These are phyloP conservation scores for Malus hybrid DNA, from an alignment of 331 rosid species.

Conservation along the genomic window DNA sequence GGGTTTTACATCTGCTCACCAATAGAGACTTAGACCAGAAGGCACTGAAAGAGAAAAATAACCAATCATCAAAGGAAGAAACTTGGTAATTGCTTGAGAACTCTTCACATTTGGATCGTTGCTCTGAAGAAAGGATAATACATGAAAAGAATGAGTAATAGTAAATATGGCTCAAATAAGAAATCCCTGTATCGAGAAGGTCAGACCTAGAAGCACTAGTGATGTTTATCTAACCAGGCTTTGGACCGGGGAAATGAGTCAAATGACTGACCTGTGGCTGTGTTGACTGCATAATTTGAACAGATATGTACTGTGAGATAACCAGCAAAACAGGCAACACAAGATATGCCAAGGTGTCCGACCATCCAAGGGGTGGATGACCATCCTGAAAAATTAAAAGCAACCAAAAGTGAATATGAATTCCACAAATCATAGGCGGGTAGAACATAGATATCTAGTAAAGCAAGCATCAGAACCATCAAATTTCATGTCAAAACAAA, in stretches of 20 bases:
- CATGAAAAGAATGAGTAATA: background rate
- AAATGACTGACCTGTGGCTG: constrained; percentile 88
- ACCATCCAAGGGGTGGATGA: constrained; percentile 99
- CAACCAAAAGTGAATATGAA: constrained; percentile 3
- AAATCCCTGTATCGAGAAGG: background rate
- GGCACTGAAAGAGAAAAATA: constrained; percentile 97
- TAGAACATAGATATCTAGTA: background rate
- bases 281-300: constrained; percentile 88
- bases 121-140: constrained; percentile 30
- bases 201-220: background rate
- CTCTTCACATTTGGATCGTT: constrained; percentile 86
- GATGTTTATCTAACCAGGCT: background rate
- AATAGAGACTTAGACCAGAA: constrained; percentile 95
- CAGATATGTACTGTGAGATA: constrained; percentile 79
- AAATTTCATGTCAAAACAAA: background rate
- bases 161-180: background rate
- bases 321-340: constrained; percentile 81
- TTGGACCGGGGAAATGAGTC: background rate
- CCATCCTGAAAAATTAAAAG: constrained; percentile 64
- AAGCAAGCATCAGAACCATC: constrained; percentile 6
- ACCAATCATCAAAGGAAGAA: constrained; percentile 87
- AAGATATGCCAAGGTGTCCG: constrained; percentile 95
- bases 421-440: background rate
- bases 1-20: constrained; percentile 37
- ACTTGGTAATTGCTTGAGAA: constrained; percentile 63